A percentile compares a stretch with the other conserved stretches of the same genome.
Conservation (phyloP, 2,329 filamentous ascomycete species). For the Moelleriella libera region DNA sequence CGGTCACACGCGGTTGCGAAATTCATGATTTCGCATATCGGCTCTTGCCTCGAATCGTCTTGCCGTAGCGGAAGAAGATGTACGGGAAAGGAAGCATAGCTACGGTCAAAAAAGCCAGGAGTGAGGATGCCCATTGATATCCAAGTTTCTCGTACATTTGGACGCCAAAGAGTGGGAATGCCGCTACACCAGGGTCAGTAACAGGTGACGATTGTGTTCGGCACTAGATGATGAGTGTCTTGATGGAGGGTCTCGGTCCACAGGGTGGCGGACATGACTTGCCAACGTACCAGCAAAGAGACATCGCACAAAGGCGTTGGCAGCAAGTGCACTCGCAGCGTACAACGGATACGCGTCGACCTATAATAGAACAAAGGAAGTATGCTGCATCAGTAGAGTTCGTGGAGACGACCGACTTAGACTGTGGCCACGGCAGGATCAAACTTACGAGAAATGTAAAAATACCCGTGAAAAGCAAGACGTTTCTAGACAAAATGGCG, state of each 20-base stretch:
- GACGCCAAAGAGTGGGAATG: slow-evolving; percentile 62
- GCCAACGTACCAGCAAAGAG: slow-evolving; percentile 49
- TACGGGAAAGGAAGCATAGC: slow-evolving; percentile 51
- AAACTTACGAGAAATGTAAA: slow-evolving; percentile 71
- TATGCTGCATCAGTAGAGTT: not conserved
- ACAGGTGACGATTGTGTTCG: not conserved
- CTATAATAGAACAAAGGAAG: slow-evolving; percentile 12
- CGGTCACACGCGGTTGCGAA: not conserved
- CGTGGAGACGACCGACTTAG: not conserved
- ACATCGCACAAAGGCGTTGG: slow-evolving; percentile 68
- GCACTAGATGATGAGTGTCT: too few species aligned
- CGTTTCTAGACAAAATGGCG: slow-evolving; percentile 33
- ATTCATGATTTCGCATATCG: slow-evolving; percentile 29
- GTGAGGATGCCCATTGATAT: slow-evolving; percentile 52
- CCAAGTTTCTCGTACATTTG: slow-evolving; percentile 60
- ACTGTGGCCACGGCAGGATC: not conserved
- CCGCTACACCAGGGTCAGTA: slow-evolving; percentile 29
- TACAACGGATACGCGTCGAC: slow-evolving; percentile 67
- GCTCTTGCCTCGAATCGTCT: slow-evolving; percentile 39
- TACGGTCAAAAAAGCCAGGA: slow-evolving; percentile 47
- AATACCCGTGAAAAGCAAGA: slow-evolving; percentile 69
- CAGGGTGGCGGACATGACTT: not conserved
- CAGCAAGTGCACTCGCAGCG: slow-evolving; percentile 65
- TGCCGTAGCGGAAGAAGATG: slow-evolving; percentile 47
- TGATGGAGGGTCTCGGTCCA: not conserved